Percentiles rank a stretch among this genome's conserved stretches.
phyloP scores from a whole-genome alignment of 2,329 filamentous ascomycete genomes.

The Fusarium redolens region DNA sequence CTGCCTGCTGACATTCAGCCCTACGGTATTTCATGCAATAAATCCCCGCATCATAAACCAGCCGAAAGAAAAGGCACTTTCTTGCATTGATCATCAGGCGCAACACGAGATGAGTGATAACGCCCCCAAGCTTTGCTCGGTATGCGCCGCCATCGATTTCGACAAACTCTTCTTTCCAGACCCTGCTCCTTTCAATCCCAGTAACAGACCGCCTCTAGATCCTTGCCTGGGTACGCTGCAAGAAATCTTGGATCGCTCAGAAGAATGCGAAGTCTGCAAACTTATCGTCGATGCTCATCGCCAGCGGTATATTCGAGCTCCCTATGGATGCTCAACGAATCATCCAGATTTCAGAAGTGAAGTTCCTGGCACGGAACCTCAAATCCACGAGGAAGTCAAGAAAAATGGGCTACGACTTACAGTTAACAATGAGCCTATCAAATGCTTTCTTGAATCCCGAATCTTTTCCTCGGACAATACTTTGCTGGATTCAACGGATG shows the following conservation, averaged over 20 bases:
- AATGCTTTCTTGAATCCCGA: neutral
- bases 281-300: constrained; percentile 5
- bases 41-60: neutral
- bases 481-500: neutral
- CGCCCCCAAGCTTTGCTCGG: neutral
- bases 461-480: neutral
- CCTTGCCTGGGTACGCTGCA: constrained; percentile 14
- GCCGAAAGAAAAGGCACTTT: neutral
- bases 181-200: rapidly evolving
- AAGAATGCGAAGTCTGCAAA: constrained; percentile 4
- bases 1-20: neutral
- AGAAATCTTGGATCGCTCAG: neutral
- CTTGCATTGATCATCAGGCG: rapidly evolving
- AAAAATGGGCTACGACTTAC: constrained; percentile 9
- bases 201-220: rapidly evolving
- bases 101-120: neutral
- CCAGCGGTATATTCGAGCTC: constrained; percentile 1
- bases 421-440: neutral
- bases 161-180: constrained; percentile 2
- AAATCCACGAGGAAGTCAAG: neutral
- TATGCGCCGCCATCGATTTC: constrained; percentile 3
- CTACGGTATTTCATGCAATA: neutral
- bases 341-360: neutral
- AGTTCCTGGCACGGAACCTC: neutral
- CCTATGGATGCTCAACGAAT: neutral